Conservation (phyloP, 1,284 basidiomycete genomes). For the Leccinum pseudoinsigne region DNA sequence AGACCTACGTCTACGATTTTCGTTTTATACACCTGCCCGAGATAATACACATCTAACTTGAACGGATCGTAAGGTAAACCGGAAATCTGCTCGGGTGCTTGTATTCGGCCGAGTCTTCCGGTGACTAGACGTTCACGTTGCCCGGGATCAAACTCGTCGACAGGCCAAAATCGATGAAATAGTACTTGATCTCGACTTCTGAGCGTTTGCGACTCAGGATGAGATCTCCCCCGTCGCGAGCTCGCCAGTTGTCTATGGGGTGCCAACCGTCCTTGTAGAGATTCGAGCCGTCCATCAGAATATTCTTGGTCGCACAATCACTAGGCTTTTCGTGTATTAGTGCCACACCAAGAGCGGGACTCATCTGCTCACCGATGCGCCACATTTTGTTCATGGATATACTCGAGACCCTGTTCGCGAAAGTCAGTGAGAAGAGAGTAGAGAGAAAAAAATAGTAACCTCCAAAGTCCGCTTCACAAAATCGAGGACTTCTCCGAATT, state of each 20-base stretch:
- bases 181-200: constrained; percentile 24
- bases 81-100: constrained; percentile 15
- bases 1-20: constrained; percentile 17
- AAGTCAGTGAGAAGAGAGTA: neutral
- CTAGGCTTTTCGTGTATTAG: constrained; percentile 10
- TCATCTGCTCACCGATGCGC: constrained; percentile 21
- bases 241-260: constrained; percentile 13
- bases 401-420: constrained; percentile 28
- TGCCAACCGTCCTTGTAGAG: constrained; percentile 31
- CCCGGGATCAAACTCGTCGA: constrained; percentile 6
- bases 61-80: constrained; percentile 21
- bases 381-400: constrained; percentile 31
- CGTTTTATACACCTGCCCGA: constrained; percentile 16
- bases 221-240: constrained; percentile 8
- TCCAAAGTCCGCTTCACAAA: constrained; percentile 38
- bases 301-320: constrained; percentile 27
- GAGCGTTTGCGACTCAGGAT: constrained; percentile 11
- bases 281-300: constrained; percentile 29
- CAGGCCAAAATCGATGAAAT: constrained; percentile 30
- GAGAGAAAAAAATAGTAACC: constrained; percentile 15
- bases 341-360: neutral
- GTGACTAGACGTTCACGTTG: constrained; percentile 1
- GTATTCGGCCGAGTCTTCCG: constrained; percentile 1
- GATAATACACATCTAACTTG: constrained; percentile 20
- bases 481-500: constrained; percentile 32